phyloP scores from a whole-genome alignment of 495 filamentous ascomycete species.

The Terfezia claveryi region DNA sequence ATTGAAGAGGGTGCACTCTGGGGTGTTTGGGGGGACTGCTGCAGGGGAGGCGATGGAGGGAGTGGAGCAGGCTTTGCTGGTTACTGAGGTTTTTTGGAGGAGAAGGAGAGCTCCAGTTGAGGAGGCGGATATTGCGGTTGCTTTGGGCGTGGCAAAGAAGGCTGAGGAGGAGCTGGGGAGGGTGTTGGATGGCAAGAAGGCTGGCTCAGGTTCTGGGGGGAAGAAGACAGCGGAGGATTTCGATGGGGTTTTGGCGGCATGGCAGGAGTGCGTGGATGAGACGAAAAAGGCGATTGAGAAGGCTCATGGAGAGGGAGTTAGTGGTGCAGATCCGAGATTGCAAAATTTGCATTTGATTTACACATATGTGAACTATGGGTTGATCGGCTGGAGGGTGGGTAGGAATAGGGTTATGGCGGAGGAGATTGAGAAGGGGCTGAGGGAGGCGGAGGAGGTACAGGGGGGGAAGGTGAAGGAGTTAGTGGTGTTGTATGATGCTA shows the following conservation, averaged over 20 bases:
- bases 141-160: conserved; percentile 34
- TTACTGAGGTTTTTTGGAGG: conserved; percentile 71
- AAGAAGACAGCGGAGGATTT: conserved; percentile 42
- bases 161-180: conserved; percentile 34
- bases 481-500: conserved; percentile 82
- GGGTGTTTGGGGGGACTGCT: conserved; percentile 41
- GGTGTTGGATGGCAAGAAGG: conserved; percentile 7
- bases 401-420: conserved; percentile 73
- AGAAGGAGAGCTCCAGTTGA: conserved; percentile 69
- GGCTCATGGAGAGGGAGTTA: conserved; percentile 54
- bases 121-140: conserved; percentile 70
- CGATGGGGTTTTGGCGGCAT: conserved; percentile 70
- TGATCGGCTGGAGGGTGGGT: conserved; percentile 86
- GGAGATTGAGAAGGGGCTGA: conserved; percentile 24
- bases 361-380: conserved; percentile 75
- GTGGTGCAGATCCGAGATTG: conserved; percentile 69
- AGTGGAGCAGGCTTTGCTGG: conserved; percentile 34
- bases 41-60: conserved; percentile 33
- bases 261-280: conserved; percentile 84
- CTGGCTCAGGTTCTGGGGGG: conserved; percentile 9
- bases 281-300: conserved; percentile 87
- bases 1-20: conserved; percentile 51
- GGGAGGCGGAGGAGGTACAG: conserved; percentile 33
- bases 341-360: conserved; percentile 82
- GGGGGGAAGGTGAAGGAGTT: conserved; percentile 65